Evolutionary conservation across 371 early-diverging fungal genomes (phyloP).

Genomic region (Rhizomucor miehei): DNA sequence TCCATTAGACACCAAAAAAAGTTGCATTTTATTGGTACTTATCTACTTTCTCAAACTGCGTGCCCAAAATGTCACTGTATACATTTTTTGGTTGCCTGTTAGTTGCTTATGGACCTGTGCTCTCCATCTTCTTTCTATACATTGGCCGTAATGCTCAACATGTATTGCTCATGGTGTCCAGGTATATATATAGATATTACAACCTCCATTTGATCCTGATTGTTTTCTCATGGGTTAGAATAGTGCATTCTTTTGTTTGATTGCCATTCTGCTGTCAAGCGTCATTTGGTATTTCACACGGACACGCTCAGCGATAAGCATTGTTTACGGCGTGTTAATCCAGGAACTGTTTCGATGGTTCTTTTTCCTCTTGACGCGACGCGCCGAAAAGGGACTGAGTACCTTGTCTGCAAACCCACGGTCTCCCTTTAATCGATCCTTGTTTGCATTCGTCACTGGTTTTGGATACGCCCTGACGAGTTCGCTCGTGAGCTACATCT

Average conservation of each 20-base stretch:
- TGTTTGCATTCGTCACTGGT: conserved; percentile 66
- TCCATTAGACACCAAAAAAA: neutral
- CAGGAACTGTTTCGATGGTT: conserved; percentile 70
- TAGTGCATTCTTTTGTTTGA: conserved; percentile 76
- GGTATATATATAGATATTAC: conserved; percentile 34
- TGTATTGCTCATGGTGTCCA: conserved; percentile 67
- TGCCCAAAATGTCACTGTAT: conserved; percentile 50
- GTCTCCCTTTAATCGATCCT: conserved; percentile 54
- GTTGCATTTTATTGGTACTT: neutral
- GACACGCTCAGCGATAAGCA: conserved; percentile 34
- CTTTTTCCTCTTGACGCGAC: conserved; percentile 53
- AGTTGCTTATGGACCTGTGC: conserved; percentile 73
- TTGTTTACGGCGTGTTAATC: conserved; percentile 57
- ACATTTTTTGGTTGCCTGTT: conserved; percentile 74
- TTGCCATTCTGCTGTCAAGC: conserved; percentile 67
- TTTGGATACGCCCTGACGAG: conserved; percentile 71
- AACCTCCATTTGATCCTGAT: no score
- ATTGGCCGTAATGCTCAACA: conserved; percentile 68
- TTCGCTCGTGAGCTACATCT: conserved; percentile 64
- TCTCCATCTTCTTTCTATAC: conserved; percentile 66
- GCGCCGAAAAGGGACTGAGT: conserved; percentile 59
- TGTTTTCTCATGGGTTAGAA: no score
- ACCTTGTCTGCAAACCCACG: conserved; percentile 54
- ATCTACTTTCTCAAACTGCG: neutral
- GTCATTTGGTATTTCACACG: conserved; percentile 65